These are phyloP conservation scores for Helminthosporium solani DNA, from an alignment of 2,329 filamentous ascomycete genomes.

Conservation along the genomic window DNA sequence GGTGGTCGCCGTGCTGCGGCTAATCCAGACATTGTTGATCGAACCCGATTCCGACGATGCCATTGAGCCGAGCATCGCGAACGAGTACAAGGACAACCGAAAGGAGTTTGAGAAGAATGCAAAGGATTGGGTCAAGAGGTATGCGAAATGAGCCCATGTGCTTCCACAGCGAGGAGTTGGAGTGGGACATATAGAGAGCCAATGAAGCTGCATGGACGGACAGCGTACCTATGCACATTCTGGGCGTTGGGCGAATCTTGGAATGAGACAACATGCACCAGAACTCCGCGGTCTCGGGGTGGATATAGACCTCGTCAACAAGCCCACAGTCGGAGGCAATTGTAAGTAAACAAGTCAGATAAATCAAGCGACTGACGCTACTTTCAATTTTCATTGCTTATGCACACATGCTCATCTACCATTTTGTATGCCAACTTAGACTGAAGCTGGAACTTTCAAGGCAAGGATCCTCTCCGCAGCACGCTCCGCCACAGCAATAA, in stretches of 20 bases:
- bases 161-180: neutral
- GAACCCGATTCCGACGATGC: constrained; percentile 89
- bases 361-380: neutral
- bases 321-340: neutral
- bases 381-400: neutral
- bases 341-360: neutral
- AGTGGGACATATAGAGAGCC: neutral
- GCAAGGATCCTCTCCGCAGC: constrained; percentile 32
- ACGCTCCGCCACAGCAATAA: constrained; percentile 28
- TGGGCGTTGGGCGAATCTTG: constrained; percentile 37
- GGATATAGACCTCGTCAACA: too few species aligned
- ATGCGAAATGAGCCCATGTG: constrained; percentile 55
- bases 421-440: neutral
- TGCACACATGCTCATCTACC: neutral
- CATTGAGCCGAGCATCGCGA: constrained; percentile 81
- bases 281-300: neutral
- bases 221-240: constrained; percentile 24
- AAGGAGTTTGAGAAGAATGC: constrained; percentile 73
- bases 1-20: constrained; percentile 72
- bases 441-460: constrained; percentile 12
- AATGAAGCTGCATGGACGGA: neutral
- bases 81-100: constrained; percentile 72
- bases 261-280: constrained; percentile 6
- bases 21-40: constrained; percentile 70
- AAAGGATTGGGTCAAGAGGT: constrained; percentile 69